These are phyloP conservation scores for Mycothermus thermophilus DNA, from an alignment of 495 filamentous ascomycete species.

Conservation along the genomic window DNA sequence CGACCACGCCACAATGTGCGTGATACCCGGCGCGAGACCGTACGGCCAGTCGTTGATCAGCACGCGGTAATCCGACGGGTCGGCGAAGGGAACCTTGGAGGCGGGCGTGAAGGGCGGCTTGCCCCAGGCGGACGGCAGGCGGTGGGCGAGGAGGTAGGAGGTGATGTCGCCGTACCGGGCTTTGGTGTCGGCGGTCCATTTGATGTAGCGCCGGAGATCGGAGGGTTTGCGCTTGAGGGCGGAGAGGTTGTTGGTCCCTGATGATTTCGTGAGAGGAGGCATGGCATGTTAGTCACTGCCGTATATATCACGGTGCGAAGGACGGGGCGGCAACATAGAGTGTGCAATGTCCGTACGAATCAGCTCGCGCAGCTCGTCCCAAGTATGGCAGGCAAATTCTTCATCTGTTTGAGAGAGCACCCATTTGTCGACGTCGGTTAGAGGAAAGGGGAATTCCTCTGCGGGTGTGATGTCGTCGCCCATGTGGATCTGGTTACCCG, in stretches of 20 bases:
- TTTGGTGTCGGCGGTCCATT: slow-evolving; percentile 60
- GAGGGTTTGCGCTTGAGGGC: slow-evolving; percentile 70
- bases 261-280: neutral
- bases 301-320: neutral
- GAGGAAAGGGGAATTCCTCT: slow-evolving; percentile 40
- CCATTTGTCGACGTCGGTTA: slow-evolving; percentile 51
- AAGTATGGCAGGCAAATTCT: slow-evolving; percentile 52
- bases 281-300: too few relatives aligned
- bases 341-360: slow-evolving; percentile 40
- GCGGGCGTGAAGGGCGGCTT: slow-evolving; percentile 36
- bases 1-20: slow-evolving; percentile 59
- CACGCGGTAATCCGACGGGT: slow-evolving; percentile 59
- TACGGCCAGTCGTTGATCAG: slow-evolving; percentile 90
- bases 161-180: slow-evolving; percentile 61
- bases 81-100: slow-evolving; percentile 49
- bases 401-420: slow-evolving; percentile 57
- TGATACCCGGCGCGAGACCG: slow-evolving; percentile 54
- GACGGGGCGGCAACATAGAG: slow-evolving; percentile 3
- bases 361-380: slow-evolving; percentile 52
- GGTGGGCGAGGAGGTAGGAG: slow-evolving; percentile 57
- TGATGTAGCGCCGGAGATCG: slow-evolving; percentile 69
- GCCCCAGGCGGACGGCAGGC: slow-evolving; percentile 53
- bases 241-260: slow-evolving; percentile 56
- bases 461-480: slow-evolving; percentile 12
- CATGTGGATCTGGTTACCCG: slow-evolving; percentile 12